Conservation (phyloP, 1,284 basidiomycete species). For the Megacollybia platyphylla region DNA sequence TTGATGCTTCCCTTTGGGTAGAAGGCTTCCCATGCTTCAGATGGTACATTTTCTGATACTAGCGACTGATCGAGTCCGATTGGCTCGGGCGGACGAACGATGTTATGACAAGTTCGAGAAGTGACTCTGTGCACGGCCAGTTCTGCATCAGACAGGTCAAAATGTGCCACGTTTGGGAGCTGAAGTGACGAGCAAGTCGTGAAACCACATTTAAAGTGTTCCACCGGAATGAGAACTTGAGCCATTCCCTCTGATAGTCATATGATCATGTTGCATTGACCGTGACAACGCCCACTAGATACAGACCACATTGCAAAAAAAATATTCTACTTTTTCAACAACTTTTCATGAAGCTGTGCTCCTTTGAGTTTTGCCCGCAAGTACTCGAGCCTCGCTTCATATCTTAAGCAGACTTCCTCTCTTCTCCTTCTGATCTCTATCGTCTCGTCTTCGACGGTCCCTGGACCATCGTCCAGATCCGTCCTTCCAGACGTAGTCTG, state of each 20-base stretch:
- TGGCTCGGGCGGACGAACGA: conserved; percentile 21
- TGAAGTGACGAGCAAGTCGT: conserved; percentile 13
- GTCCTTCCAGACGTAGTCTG: conserved; percentile 6
- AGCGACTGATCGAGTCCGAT: not conserved
- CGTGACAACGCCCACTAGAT: no score
- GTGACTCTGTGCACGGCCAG: conserved; percentile 37
- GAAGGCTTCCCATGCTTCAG: conserved; percentile 43
- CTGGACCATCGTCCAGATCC: conserved; percentile 17
- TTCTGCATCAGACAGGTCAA: conserved; percentile 20
- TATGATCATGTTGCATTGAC: no score
- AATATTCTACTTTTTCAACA: conserved; percentile 29
- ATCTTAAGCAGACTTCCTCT: conserved; percentile 51
- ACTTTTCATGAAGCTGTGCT: conserved; percentile 60
- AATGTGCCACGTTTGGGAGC: conserved; percentile 6
- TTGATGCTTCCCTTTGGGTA: conserved; percentile 52
- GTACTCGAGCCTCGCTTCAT: conserved; percentile 58
- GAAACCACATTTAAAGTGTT: conserved; percentile 16
- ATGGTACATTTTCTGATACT: conserved; percentile 10
- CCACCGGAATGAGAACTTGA: conserved; percentile 12
- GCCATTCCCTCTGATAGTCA: no score
- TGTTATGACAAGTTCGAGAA: conserved; percentile 22
- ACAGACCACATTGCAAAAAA: not conserved
- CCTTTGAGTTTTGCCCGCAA: conserved; percentile 60
- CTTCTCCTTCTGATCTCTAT: conserved; percentile 45
- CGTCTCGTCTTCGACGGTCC: conserved; percentile 23